Conservation (phyloP, 2,329 filamentous ascomycete species). For the Ascochyta koolunga region DNA sequence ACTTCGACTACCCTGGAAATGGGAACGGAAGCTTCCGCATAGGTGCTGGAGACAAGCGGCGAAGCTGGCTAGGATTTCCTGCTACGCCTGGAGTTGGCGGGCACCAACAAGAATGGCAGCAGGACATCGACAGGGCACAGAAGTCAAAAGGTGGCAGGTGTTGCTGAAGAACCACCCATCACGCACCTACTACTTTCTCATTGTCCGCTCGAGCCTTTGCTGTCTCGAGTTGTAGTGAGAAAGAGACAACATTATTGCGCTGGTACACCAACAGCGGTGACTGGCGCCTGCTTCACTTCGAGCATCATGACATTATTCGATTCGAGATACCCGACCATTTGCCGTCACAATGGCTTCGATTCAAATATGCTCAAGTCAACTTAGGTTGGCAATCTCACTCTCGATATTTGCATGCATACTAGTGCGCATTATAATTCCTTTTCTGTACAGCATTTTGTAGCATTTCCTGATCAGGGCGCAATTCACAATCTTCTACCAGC, state of each 20-base stretch:
- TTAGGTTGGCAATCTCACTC: not conserved
- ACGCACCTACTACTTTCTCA: not conserved
- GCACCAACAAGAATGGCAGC: conserved; percentile 42
- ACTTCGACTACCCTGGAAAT: conserved; percentile 57
- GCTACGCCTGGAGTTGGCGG: conserved; percentile 48
- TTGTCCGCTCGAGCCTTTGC: not conserved
- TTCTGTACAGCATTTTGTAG: not conserved
- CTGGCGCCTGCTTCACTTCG: not conserved
- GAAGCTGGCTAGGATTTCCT: conserved; percentile 70
- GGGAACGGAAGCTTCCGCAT: conserved; percentile 65
- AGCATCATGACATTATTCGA: conserved; percentile 11
- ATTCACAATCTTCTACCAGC: not conserved
- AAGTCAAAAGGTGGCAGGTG: conserved; percentile 46
- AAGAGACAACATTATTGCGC: not conserved
- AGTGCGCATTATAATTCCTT: not conserved
- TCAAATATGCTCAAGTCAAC: not conserved
- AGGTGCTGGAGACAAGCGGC: conserved; percentile 65
- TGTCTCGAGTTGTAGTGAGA: not conserved
- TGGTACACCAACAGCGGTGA: not conserved
- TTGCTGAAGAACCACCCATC: conserved; percentile 29
- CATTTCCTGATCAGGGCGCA: not conserved
- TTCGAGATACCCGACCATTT: conserved; percentile 24
- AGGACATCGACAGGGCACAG: conserved; percentile 37
- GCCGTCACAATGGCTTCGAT: conserved; percentile 16
- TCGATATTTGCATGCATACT: not conserved